Conservation (phyloP, 768 basidiomycete species). For the Gautieria morchelliformis region DNA sequence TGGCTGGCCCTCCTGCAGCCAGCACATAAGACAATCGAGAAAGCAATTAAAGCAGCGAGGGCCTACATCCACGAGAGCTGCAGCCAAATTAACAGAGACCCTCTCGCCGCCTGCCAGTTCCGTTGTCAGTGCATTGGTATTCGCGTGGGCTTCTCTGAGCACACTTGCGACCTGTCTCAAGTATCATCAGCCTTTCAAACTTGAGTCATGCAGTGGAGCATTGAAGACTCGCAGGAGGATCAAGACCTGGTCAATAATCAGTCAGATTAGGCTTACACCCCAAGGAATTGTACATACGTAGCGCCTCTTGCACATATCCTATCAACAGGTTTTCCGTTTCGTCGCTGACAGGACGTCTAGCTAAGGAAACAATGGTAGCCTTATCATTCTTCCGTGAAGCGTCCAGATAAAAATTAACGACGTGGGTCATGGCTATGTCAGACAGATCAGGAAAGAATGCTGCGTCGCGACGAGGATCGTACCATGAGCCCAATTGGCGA, state of each 20-base stretch:
- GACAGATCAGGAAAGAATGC: neutral
- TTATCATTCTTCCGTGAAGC: slow-evolving; percentile 25
- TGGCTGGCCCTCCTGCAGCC: slow-evolving; percentile 25
- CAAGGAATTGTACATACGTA: slow-evolving; percentile 39
- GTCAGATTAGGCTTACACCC: neutral
- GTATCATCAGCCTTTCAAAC: neutral
- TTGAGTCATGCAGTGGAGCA: slow-evolving; percentile 46
- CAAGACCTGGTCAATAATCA: slow-evolving; percentile 40
- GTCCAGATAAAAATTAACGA: slow-evolving; percentile 56
- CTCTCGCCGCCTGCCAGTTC: slow-evolving; percentile 37
- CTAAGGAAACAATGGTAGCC: slow-evolving; percentile 18
- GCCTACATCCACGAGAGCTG: slow-evolving; percentile 51
- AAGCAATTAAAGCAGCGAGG: neutral
- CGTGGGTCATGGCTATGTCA: slow-evolving; percentile 48
- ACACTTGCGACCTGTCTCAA: neutral
- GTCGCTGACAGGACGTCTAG: slow-evolving; percentile 21
- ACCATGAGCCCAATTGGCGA: slow-evolving; percentile 66
- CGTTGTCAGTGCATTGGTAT: slow-evolving; percentile 33
- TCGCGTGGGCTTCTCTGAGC: slow-evolving; percentile 37
- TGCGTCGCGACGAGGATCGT: slow-evolving; percentile 10
- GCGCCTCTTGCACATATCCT: slow-evolving; percentile 58
- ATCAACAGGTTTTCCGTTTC: slow-evolving; percentile 31
- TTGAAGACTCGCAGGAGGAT: slow-evolving; percentile 43
- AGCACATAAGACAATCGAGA: neutral
- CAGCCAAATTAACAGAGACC: slow-evolving; percentile 52